Percentiles rank a stretch among this genome's conserved stretches.
phyloP scores from a whole-genome alignment of 2,329 filamentous ascomycete species.

The Fusarium chaquense region DNA sequence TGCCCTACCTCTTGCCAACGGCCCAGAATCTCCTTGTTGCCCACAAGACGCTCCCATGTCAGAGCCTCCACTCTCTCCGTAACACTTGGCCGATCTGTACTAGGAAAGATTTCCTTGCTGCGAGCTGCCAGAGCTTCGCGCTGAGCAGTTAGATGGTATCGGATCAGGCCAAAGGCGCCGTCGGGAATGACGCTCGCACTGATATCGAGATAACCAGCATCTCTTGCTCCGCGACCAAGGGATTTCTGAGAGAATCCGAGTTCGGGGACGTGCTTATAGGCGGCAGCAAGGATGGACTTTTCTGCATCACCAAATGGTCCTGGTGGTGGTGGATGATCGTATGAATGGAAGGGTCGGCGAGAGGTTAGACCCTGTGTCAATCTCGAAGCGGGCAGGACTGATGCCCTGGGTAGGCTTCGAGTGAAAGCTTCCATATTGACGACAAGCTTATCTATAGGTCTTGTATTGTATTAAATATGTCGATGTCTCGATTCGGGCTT shows the following conservation, averaged over 20 bases:
- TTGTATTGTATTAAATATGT: not conserved
- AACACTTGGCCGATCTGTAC: constrained; percentile 58
- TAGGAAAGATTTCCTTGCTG: constrained; percentile 56
- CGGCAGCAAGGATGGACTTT: constrained; percentile 81
- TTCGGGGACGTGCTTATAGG: constrained; percentile 80
- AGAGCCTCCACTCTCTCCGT: constrained; percentile 76
- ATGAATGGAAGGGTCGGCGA: constrained; percentile 73
- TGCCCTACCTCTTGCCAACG: constrained; percentile 85
- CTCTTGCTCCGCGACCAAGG: constrained; percentile 81
- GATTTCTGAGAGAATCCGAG: constrained; percentile 84
- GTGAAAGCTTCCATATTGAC: constrained; percentile 34
- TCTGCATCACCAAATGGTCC: constrained; percentile 76
- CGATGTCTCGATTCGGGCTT: constrained; percentile 8
- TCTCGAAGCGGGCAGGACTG: constrained; percentile 28
- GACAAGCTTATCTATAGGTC: not conserved
- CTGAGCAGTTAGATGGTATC: constrained; percentile 78
- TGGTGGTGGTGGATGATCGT: constrained; percentile 71
- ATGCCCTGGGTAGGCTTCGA: constrained; percentile 31
- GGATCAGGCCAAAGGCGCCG: constrained; percentile 84
- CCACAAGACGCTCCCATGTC: constrained; percentile 80
- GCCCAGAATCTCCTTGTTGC: constrained; percentile 77
- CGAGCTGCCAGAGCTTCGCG: constrained; percentile 68
- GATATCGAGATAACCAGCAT: constrained; percentile 88
- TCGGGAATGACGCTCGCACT: constrained; percentile 84
- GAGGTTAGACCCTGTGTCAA: constrained; percentile 24